These are phyloP conservation scores for Rhodomyrtus tomentosa DNA, from an alignment of 345 rosid genomes.

Conservation along the genomic window DNA sequence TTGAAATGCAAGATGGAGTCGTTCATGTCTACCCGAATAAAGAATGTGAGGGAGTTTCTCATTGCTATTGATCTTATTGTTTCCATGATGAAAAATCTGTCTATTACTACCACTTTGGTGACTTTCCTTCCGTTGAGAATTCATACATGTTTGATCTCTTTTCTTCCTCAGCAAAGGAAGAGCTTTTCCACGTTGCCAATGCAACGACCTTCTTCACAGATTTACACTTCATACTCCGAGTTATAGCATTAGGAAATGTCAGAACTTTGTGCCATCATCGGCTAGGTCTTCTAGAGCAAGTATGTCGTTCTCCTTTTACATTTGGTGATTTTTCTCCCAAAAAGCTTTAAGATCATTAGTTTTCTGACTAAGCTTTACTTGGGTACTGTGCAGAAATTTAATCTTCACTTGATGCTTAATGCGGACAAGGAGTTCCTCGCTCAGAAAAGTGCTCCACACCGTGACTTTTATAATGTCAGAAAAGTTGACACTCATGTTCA, in stretches of 20 bases:
- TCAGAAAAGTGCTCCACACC: conserved; percentile 99
- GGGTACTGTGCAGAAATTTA: conserved; percentile 65
- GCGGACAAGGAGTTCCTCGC: conserved; percentile 95
- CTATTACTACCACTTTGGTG: not conserved
- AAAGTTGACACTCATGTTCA: conserved; percentile 99
- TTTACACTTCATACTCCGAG: conserved; percentile 74
- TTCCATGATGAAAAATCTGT: not conserved
- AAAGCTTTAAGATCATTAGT: not conserved
- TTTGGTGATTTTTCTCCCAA: not conserved
- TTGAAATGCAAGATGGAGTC: conserved; percentile 95
- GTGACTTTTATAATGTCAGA: conserved; percentile 96
- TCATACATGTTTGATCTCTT: not conserved
- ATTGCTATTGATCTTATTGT: conserved; percentile 1
- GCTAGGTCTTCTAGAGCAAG: conserved; percentile 92
- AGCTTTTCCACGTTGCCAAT: conserved; percentile 84
- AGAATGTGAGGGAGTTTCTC: conserved; percentile 41
- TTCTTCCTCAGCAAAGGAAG: conserved; percentile 48
- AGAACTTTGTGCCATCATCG: conserved; percentile 92
- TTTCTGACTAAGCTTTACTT: not conserved
- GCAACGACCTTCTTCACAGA: conserved; percentile 92
- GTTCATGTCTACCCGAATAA: conserved; percentile 78
- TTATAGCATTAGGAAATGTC: conserved; percentile 85
- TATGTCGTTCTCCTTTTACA: conserved; percentile 5
- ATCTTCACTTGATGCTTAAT: conserved; percentile 98
- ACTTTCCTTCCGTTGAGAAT: not conserved